Evolutionary conservation across 495 filamentous ascomycete species (phyloP).

Genomic region (Saxispiralis lemnorum): DNA sequence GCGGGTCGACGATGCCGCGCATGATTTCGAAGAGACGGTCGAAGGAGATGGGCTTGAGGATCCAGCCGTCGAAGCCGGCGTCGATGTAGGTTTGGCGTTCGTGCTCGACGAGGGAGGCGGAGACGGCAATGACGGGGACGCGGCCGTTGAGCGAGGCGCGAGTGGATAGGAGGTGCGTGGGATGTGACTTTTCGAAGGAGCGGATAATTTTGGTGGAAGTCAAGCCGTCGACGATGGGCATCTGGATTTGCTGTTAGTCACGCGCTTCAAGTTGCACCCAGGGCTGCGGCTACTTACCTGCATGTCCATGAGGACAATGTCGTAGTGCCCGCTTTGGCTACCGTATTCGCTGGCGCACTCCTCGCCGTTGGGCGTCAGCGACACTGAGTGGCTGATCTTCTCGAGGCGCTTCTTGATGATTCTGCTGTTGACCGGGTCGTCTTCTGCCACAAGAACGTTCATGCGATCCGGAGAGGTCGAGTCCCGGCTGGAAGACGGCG

Average conservation of each 20-base stretch:
- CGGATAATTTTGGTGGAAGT: constrained; percentile 72
- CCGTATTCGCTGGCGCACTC: constrained; percentile 59
- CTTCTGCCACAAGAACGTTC: constrained; percentile 68
- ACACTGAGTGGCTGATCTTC: constrained; percentile 57
- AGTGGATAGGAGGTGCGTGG: constrained; percentile 27
- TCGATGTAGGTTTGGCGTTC: constrained; percentile 52
- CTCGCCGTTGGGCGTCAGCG: constrained; percentile 66
- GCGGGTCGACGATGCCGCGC: constrained; percentile 22
- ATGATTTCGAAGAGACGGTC: constrained; percentile 22
- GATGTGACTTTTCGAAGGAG: constrained; percentile 37
- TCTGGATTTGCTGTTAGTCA: constrained; percentile 32
- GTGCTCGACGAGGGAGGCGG: constrained; percentile 63
- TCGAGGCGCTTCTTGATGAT: constrained; percentile 72
- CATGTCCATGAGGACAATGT: constrained; percentile 93
- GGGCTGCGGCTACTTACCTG: constrained; percentile 37
- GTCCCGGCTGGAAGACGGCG: background rate
- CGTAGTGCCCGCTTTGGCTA: constrained; percentile 41
- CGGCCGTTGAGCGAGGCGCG: constrained; percentile 34
- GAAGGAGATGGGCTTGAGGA: constrained; percentile 32
- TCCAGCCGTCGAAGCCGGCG: constrained; percentile 85
- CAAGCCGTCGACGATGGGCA: constrained; percentile 85
- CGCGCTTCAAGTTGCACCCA: constrained; percentile 1
- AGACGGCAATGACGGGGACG: constrained; percentile 78
- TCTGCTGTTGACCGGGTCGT: constrained; percentile 82
- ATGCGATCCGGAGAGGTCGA: constrained; percentile 27